phyloP scores from a whole-genome alignment of 495 filamentous ascomycete genomes.

The Parathielavia hyrcaniae region DNA sequence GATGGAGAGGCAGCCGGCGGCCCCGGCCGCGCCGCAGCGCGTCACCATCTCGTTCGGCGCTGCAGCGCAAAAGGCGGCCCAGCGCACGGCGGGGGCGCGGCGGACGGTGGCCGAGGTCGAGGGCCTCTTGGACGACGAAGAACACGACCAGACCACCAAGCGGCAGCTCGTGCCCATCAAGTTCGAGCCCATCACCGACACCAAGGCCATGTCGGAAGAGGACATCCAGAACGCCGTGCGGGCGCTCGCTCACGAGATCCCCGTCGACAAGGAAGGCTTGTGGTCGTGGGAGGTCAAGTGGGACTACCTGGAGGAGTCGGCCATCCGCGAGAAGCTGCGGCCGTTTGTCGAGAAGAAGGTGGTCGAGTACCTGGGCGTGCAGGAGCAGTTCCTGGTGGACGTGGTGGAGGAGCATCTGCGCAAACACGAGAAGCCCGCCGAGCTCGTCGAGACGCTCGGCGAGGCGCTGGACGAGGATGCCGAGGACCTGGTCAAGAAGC shows the following conservation, averaged over 20 bases:
- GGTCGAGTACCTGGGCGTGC: constrained; percentile 89
- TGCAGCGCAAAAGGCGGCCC: constrained; percentile 72
- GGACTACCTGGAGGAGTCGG: constrained; percentile 82
- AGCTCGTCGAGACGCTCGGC: constrained; percentile 75
- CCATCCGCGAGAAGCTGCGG: constrained; percentile 79
- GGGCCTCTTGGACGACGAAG: constrained; percentile 87
- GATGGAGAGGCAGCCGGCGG: constrained; percentile 58
- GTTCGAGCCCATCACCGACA: constrained; percentile 68
- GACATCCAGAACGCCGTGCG: constrained; percentile 72
- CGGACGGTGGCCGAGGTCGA: constrained; percentile 91
- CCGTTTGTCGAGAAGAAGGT: constrained; percentile 98
- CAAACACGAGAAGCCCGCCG: constrained; percentile 67
- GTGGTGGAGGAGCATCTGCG: constrained; percentile 83
- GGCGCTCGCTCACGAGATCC: constrained; percentile 83
- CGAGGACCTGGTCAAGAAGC: constrained; percentile 86
- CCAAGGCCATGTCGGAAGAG: constrained; percentile 68
- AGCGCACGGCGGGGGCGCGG: constrained; percentile 57
- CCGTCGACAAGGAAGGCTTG: constrained; percentile 74
- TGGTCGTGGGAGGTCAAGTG: constrained; percentile 92
- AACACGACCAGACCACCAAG: constrained; percentile 65
- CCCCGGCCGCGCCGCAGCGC: constrained; percentile 63
- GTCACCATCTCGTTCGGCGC: constrained; percentile 93
- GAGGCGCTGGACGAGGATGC: constrained; percentile 94
- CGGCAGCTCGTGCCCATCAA: constrained; percentile 87
- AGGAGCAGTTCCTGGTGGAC: constrained; percentile 92